These are phyloP conservation scores for Ganoderma sp. DNA, from an alignment of 1,284 basidiomycete species.

Conservation along the genomic window DNA sequence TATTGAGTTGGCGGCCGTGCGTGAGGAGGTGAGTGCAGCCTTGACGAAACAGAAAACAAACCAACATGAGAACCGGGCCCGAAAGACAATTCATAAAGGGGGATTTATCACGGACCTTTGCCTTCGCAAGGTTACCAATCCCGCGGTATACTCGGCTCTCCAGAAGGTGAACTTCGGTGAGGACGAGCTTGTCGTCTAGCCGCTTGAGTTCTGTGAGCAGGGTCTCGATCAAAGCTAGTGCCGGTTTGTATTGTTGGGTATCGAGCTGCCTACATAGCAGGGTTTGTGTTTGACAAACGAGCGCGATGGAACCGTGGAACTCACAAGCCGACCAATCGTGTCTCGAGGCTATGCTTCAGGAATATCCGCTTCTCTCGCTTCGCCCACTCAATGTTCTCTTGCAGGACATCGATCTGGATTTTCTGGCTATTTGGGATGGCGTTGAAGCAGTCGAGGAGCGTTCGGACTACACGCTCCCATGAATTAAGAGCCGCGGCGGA, in stretches of 20 bases:
- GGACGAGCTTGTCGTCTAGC: slow-evolving; percentile 96
- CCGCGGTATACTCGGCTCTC: slow-evolving; percentile 93
- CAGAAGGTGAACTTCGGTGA: slow-evolving; percentile 95
- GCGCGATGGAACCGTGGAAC: slow-evolving; percentile 38
- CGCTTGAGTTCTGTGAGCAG: slow-evolving; percentile 91
- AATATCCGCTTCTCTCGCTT: slow-evolving; percentile 93
- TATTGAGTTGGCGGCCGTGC: slow-evolving; percentile 96
- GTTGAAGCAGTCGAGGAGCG: slow-evolving; percentile 89
- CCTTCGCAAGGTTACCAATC: slow-evolving; percentile 89
- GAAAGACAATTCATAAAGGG: neutral
- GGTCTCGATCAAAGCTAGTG: slow-evolving; percentile 82
- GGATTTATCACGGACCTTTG: slow-evolving; percentile 67
- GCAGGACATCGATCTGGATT: slow-evolving; percentile 86
- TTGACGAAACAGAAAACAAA: slow-evolving; percentile 39
- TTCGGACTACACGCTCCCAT: slow-evolving; percentile 67
- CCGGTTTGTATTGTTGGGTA: slow-evolving; percentile 77
- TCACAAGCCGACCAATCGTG: slow-evolving; percentile 84
- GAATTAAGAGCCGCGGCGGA: slow-evolving; percentile 10
- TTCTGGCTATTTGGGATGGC: slow-evolving; percentile 77
- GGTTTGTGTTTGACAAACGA: neutral
- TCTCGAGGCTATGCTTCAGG: slow-evolving; percentile 93
- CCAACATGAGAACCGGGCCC: neutral
- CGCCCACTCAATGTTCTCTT: slow-evolving; percentile 95
- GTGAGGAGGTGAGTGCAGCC: slow-evolving; percentile 90
- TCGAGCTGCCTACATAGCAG: slow-evolving; percentile 69